Base-by-base conservation (phyloP, 2,329 filamentous ascomycete genomes). In the Microdochium paspali region DNA sequence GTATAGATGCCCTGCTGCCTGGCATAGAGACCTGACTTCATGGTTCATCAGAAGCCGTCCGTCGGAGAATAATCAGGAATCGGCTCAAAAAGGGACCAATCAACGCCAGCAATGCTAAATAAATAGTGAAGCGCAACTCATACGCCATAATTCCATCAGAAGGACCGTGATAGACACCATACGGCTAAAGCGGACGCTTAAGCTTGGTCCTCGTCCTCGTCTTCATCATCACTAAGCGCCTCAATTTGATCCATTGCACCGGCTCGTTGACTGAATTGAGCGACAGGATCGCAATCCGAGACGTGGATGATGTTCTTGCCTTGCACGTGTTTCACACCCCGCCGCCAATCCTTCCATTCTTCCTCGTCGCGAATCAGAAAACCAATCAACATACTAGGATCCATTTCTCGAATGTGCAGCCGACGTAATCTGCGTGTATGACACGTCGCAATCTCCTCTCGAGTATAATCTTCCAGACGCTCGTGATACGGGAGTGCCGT, bases 341-440 rank as follows among this genome's bases (percentile, higher is more conserved):
- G 72, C 59, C 87, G 85, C 90, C 90, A 97, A 46, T 80, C 77
- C 32, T 76, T 69, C 85, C 91, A 97, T 55, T 98, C 93, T 40
- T 83, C 76, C 56, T 91, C 83, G 49, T 87, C 80, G 35, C 76
- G 79, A 51, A 98, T 90, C 30, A 98, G 69, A 59, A 97, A 97
- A 4, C 89, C 91, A 54, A 98, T 87, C 39, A 98, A 70, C 93
- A 98, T 98, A 60, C 90, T 96, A 0, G 93, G 93, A 58, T 98
- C 93, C 87, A 98, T 93, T 60, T 97, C 90, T 50, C 82, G 82
- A 44, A 98, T 77, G 55, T 93, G 84, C 25, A 98, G 74, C 48
- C 86, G 79, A 31, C 91, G 82, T 18, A 98, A 69, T 44, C 91
- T 83, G 45, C 87, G 79, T 0, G 90, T 97, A 62, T 98, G 91